phyloP scores from a whole-genome alignment of 2,329 filamentous ascomycete genomes.

The Aureobasidium sp. region DNA sequence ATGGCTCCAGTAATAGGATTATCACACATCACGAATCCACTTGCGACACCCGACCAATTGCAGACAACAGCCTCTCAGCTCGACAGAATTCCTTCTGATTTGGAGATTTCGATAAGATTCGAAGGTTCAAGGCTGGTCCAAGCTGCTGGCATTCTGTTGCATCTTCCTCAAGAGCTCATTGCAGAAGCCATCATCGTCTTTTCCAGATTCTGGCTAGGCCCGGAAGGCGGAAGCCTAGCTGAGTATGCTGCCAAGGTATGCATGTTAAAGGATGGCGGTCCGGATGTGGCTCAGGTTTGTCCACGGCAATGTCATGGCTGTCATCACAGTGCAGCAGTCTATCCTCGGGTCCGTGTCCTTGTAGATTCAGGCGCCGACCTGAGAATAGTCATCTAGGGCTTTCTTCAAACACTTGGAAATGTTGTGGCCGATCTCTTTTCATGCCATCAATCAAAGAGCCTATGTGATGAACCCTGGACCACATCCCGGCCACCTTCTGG shows the following conservation, averaged over 20 bases:
- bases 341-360: neutral
- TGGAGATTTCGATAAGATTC: conserved; percentile 64
- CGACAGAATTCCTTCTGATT: conserved; percentile 53
- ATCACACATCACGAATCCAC: conserved; percentile 54
- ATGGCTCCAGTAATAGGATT: conserved; percentile 25
- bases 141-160: conserved; percentile 69
- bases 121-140: conserved; percentile 66
- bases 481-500: neutral
- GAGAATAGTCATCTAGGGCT: neutral
- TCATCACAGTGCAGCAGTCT: neutral
- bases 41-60: conserved; percentile 65
- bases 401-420: neutral
- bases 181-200: conserved; percentile 77
- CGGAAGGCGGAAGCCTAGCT: conserved; percentile 40
- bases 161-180: conserved; percentile 76
- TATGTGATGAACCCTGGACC: neutral
- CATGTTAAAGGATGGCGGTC: neutral
- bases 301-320: neutral
- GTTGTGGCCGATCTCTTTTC: neutral
- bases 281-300: neutral
- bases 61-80: conserved; percentile 45
- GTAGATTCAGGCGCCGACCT: neutral
- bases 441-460: neutral
- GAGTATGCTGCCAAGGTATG: conserved; percentile 45
- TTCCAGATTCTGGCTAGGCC: conserved; percentile 67